Evolutionary conservation across 2,329 filamentous ascomycete genomes (phyloP).

Genomic region (Westerdykella aurantiaca): DNA sequence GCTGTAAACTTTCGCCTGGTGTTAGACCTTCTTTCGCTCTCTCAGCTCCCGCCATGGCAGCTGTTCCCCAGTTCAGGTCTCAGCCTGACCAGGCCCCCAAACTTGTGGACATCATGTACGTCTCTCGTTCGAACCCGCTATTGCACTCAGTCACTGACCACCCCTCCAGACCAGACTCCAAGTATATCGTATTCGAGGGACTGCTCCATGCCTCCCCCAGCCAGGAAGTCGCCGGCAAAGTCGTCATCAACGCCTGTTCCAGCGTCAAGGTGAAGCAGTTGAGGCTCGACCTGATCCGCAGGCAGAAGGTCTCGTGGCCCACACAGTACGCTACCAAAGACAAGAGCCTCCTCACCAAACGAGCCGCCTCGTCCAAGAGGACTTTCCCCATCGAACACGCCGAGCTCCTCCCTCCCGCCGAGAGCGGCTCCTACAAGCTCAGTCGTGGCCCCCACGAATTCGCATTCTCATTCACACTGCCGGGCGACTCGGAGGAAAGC

Average conservation of each 20-base stretch:
- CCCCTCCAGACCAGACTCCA: constrained; percentile 38
- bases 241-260: constrained; percentile 44
- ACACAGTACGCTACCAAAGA: background rate
- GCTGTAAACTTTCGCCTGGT: too few relatives aligned
- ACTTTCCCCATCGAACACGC: constrained; percentile 44
- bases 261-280: constrained; percentile 45
- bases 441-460: constrained; percentile 47
- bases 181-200: constrained; percentile 48
- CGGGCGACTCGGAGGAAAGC: constrained; percentile 62
- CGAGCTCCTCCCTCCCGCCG: constrained; percentile 41
- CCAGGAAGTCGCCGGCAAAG: constrained; percentile 42
- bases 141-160: constrained; percentile 1
- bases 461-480: constrained; percentile 46
- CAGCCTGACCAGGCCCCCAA: background rate
- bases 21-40: background rate
- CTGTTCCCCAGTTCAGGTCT: too few relatives aligned
- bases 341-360: background rate
- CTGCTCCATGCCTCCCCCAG: constrained; percentile 42
- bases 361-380: constrained; percentile 27
- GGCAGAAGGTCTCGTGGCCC: constrained; percentile 43
- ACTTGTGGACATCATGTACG: background rate
- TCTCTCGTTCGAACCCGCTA: background rate
- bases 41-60: background rate
- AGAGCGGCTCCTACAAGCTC: constrained; percentile 43
- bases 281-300: constrained; percentile 44